Conservation (phyloP, 1,284 basidiomycete genomes). For the Puccinia triticina region DNA sequence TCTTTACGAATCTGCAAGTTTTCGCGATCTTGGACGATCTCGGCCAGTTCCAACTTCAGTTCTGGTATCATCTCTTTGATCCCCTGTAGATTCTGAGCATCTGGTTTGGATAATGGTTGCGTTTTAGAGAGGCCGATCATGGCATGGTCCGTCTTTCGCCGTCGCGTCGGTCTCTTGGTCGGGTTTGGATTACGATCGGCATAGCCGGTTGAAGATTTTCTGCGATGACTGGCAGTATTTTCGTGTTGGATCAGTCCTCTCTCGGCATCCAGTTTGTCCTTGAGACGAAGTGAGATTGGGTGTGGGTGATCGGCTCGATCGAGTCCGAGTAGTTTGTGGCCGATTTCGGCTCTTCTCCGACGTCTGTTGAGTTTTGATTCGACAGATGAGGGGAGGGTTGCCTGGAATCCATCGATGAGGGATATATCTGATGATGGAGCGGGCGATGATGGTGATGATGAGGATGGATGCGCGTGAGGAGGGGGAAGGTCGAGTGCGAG, state of each 20-base stretch:
- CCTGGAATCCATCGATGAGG: constrained; percentile 81
- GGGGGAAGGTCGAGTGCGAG: constrained; percentile 54
- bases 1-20: constrained; percentile 82
- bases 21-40: constrained; percentile 84
- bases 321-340: constrained; percentile 70
- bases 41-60: constrained; percentile 74
- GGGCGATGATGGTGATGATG: constrained; percentile 24
- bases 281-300: constrained; percentile 66
- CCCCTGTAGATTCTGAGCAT: not conserved
- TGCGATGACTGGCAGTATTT: constrained; percentile 62
- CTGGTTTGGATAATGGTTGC: constrained; percentile 1
- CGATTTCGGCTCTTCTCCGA: constrained; percentile 69
- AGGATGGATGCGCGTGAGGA: constrained; percentile 31
- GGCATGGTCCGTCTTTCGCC: constrained; percentile 52
- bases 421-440: constrained; percentile 37
- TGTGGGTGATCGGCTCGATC: constrained; percentile 65
- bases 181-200: constrained; percentile 32
- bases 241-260: not conserved
- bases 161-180: constrained; percentile 51
- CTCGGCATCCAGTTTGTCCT: constrained; percentile 25
- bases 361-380: constrained; percentile 73
- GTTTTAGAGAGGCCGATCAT: constrained; percentile 52
- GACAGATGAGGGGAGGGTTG: constrained; percentile 84
- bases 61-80: constrained; percentile 62
- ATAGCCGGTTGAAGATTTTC: constrained; percentile 67